Evolutionary conservation across 345 rosid genomes (phyloP).

Genomic region (Rubroshorea leprosula): DNA sequence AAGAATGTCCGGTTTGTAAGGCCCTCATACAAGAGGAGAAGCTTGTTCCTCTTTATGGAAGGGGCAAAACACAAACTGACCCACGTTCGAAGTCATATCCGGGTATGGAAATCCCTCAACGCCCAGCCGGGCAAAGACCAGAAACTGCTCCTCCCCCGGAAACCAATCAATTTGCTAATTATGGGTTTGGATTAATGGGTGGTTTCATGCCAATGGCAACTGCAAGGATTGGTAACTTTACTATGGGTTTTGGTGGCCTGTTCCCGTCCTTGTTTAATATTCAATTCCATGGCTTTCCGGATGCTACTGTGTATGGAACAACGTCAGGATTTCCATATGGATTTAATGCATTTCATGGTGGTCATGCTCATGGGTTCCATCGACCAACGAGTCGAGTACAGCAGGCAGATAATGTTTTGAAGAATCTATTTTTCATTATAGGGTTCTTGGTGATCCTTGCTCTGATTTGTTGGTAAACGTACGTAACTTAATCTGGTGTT

Average conservation of each 20-base stretch:
- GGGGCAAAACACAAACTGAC: slow-evolving; percentile 74
- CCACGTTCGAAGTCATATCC: slow-evolving; percentile 71
- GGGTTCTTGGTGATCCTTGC: slow-evolving; percentile 52
- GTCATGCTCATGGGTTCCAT: slow-evolving; percentile 41
- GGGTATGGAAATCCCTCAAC: slow-evolving; percentile 53
- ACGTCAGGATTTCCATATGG: slow-evolving; percentile 59
- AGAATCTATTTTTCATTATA: slow-evolving; percentile 48
- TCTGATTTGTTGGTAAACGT: slow-evolving; percentile 46
- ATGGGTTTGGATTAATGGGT: slow-evolving; percentile 63
- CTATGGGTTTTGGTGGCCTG: slow-evolving; percentile 68
- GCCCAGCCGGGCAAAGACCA: slow-evolving; percentile 76
- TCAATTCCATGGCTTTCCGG: slow-evolving; percentile 68
- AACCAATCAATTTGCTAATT: slow-evolving; percentile 39
- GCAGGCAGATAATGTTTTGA: slow-evolving; percentile 49
- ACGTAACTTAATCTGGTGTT: too few species aligned
- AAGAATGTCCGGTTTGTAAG: slow-evolving; percentile 94
- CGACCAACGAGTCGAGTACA: slow-evolving; percentile 31
- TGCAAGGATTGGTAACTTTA: slow-evolving; percentile 64
- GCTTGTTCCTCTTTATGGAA: slow-evolving; percentile 89
- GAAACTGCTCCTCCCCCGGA: slow-evolving; percentile 60
- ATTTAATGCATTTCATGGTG: slow-evolving; percentile 46
- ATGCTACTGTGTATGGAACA: slow-evolving; percentile 61
- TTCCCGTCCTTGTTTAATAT: slow-evolving; percentile 72
- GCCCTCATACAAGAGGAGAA: slow-evolving; percentile 84
- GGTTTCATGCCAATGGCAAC: slow-evolving; percentile 67